phyloP scores from a whole-genome alignment of 2,329 filamentous ascomycete genomes.

The Claviceps quebecensis region DNA sequence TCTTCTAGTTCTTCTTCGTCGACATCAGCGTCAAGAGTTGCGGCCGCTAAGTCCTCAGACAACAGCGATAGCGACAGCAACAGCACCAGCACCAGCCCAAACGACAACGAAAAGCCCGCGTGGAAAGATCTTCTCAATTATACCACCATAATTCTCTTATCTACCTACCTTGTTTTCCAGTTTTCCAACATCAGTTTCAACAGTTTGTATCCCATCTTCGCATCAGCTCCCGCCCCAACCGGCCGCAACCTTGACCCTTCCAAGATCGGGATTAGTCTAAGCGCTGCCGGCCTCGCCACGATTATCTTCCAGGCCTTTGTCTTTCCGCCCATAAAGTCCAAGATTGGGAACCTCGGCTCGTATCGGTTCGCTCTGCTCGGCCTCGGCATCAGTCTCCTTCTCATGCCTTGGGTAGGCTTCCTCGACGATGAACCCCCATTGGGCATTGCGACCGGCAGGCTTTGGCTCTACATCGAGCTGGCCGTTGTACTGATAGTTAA shows the following conservation, averaged over 20 bases:
- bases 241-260: slow-evolving; percentile 63
- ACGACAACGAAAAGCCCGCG: slow-evolving; percentile 20
- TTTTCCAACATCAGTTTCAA: slow-evolving; percentile 92
- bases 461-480: slow-evolving; percentile 70
- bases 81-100: slow-evolving; percentile 13
- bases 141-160: slow-evolving; percentile 67
- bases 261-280: slow-evolving; percentile 75
- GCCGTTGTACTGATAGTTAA: slow-evolving; percentile 71
- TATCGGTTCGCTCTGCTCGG: slow-evolving; percentile 69
- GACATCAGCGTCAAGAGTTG: slow-evolving; percentile 8
- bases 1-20: slow-evolving; percentile 7
- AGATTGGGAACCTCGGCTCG: slow-evolving; percentile 71
- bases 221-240: slow-evolving; percentile 56
- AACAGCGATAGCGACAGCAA: slow-evolving; percentile 14
- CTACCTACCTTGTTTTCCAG: slow-evolving; percentile 86
- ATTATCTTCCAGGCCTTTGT: slow-evolving; percentile 82
- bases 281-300: slow-evolving; percentile 69
- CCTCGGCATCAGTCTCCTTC: slow-evolving; percentile 65
- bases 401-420: slow-evolving; percentile 87
- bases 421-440: slow-evolving; percentile 42
- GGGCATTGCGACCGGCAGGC: slow-evolving; percentile 46
- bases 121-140: slow-evolving; percentile 55
- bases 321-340: slow-evolving; percentile 65
- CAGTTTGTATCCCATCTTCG: slow-evolving; percentile 88
- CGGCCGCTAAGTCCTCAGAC: slow-evolving; percentile 6